A percentile compares a stretch with the other conserved stretches of the same genome.
Conservation (phyloP, 164 flowering plant species). For the Umbilicus rupestris region DNA sequence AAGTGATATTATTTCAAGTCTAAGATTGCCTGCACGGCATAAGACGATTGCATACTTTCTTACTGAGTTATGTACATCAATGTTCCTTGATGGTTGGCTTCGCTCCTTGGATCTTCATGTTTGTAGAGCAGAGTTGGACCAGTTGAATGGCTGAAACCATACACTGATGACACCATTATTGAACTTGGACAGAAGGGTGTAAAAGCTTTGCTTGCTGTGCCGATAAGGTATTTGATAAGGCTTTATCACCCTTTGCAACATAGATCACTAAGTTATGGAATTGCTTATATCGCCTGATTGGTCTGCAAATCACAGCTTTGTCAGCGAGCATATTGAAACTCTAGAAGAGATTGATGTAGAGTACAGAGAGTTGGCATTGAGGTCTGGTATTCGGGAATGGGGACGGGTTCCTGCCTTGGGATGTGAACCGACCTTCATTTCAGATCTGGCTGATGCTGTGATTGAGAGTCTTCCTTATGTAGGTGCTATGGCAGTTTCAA, state of each 20-base stretch:
- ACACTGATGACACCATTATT: slow-evolving; percentile 87
- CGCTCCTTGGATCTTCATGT: slow-evolving; percentile 11
- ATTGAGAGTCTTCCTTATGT: slow-evolving; percentile 96
- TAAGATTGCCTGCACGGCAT: too few relatives aligned
- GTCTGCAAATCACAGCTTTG: slow-evolving; percentile 49
- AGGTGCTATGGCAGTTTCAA: slow-evolving; percentile 95
- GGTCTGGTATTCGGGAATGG: slow-evolving; percentile 90
- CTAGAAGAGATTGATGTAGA: slow-evolving; percentile 97
- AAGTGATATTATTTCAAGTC: too few relatives aligned
- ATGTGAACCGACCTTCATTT: slow-evolving; percentile 83
- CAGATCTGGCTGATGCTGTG: slow-evolving; percentile 96
- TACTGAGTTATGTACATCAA: background rate
- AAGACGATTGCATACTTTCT: background rate
- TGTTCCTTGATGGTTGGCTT: background rate
- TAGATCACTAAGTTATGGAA: background rate
- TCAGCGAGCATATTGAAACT: slow-evolving; percentile 97
- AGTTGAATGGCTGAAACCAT: slow-evolving; percentile 97
- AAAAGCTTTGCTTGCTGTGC: slow-evolving; percentile 85
- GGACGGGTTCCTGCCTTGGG: slow-evolving; percentile 97
- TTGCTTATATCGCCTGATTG: background rate
- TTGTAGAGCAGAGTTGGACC: slow-evolving; percentile 97
- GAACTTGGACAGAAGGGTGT: slow-evolving; percentile 84
- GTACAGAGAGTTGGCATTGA: slow-evolving; percentile 84
- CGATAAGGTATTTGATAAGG: slow-evolving; percentile 52
- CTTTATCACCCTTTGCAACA: background rate